Base-by-base conservation (phyloP, 257 asterid species). In the Primulina huaijiensis region DNA sequence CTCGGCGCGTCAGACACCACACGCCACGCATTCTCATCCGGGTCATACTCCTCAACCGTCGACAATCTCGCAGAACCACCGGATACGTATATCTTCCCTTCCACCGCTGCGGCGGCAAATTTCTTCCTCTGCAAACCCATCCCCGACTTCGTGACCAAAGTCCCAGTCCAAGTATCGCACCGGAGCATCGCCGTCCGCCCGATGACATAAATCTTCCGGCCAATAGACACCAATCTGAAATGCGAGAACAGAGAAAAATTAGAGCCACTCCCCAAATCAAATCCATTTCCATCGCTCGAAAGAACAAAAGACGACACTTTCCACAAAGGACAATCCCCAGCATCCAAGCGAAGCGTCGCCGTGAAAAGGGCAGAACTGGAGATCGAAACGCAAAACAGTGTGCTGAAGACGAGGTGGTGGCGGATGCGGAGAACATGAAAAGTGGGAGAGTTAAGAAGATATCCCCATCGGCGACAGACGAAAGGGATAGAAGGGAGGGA, bases 401-500 rank as follows among this genome's bases (percentile, higher is more conserved):
- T 85, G 62, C 78, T 79, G 64, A 63, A 69, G 68, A 82, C 80
- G 68, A 74, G 88, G 52, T 83, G 77, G 74, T 84, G 80, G 37
- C 73, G 88, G 78, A 40, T 82, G 76, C 95, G 95, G 81, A 92
- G 85, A 59, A 76, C 78, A 5, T 73, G 78, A 74, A 92, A 92
- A 14, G 90, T 57, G 7, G 82, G 82, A 43, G 90, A 89, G 35
- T 90, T 87, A 33, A 92, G 71, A 60, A 92, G 85, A 69, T 75
- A 59, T 56, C 91, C 87, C 98, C 98, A 92, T 43, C 94, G 85
- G 72, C 88, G 94, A 83, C 95, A 92, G 64, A 92, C 98, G 75
- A 86, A 73, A 40, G 94, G 84, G 67, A 92, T 86, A 1, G 84
- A 85, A 59, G 88, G 84, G 37, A 92, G 88, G 67, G 88, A 67